These are phyloP conservation scores for Penicillium sp. DNA, from an alignment of 2,329 filamentous ascomycete species.

Conservation along the genomic window DNA sequence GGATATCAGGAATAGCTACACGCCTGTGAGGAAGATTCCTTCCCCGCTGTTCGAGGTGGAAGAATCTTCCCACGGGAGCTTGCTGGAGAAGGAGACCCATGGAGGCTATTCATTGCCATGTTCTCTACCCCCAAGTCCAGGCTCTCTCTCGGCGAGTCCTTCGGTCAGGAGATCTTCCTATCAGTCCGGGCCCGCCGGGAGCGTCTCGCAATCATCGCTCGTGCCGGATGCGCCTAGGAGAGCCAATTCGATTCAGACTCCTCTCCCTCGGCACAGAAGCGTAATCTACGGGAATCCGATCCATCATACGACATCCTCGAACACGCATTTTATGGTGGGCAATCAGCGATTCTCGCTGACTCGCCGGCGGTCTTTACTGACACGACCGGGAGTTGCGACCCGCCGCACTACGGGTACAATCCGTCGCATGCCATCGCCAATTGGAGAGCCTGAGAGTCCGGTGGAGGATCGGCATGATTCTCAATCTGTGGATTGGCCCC, in stretches of 20 bases:
- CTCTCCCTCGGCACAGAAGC: conserved; percentile 22
- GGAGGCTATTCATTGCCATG: background rate
- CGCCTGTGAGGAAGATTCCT: conserved; percentile 14
- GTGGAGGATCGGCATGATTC: conserved; percentile 10
- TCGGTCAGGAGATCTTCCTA: conserved; percentile 20
- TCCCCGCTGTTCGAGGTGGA: conserved; percentile 16
- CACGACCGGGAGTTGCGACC: conserved; percentile 33
- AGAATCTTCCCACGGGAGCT: background rate
- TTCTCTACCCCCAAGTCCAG: conserved; percentile 1
- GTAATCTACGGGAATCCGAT: conserved; percentile 22
- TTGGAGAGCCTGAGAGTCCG: conserved; percentile 18
- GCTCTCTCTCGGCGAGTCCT: conserved; percentile 16
- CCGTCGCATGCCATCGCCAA: conserved; percentile 21
- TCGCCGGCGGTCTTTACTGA: conserved; percentile 36
- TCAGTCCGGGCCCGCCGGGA: conserved; percentile 17
- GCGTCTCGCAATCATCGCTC: conserved; percentile 12
- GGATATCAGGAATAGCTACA: conserved; percentile 9
- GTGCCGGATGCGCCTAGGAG: conserved; percentile 19
- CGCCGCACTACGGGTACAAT: conserved; percentile 27
- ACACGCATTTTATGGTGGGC: conserved; percentile 31
- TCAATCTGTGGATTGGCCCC: conserved; percentile 16
- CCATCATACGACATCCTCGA: conserved; percentile 29
- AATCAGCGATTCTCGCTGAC: conserved; percentile 33
- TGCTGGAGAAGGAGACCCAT: background rate
- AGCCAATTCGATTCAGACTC: conserved; percentile 29